Evolutionary conservation across 1,139 yeast species (phyloP).

Genomic region (Sugiyamaella neomexicana): DNA sequence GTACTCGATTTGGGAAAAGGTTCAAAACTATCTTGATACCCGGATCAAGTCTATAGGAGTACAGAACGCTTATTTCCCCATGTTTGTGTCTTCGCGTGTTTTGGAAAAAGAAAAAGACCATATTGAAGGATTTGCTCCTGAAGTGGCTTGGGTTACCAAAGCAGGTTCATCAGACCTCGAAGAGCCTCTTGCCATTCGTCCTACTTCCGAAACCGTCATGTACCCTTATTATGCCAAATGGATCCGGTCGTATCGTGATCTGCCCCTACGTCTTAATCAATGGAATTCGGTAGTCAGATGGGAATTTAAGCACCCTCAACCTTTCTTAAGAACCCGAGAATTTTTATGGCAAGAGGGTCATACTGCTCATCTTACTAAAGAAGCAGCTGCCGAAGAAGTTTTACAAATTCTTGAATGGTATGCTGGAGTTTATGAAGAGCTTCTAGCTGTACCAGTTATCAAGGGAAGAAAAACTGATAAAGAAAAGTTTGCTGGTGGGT

Average conservation of each 20-base stretch:
- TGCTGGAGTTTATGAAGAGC: slow-evolving; percentile 79
- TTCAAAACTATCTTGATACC: slow-evolving; percentile 82
- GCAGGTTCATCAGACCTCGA: slow-evolving; percentile 95
- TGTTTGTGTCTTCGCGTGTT: slow-evolving; percentile 92
- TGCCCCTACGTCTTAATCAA: slow-evolving; percentile 94
- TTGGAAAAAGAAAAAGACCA: slow-evolving; percentile 98
- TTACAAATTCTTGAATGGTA: slow-evolving; percentile 83
- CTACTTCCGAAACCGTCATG: slow-evolving; percentile 99
- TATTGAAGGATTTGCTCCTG: slow-evolving; percentile 99
- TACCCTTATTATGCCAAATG: slow-evolving; percentile 99
- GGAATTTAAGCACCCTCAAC: slow-evolving; percentile 99
- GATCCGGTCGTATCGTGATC: slow-evolving; percentile 97
- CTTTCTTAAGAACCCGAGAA: slow-evolving; percentile 97
- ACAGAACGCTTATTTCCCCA: slow-evolving; percentile 94
- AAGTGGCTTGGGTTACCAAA: slow-evolving; percentile 98
- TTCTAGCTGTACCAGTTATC: slow-evolving; percentile 95
- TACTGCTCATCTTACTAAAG: slow-evolving; percentile 86
- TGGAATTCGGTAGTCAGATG: slow-evolving; percentile 99
- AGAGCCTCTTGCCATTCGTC: slow-evolving; percentile 98
- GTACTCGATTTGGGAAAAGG: slow-evolving; percentile 90
- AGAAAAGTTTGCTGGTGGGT: slow-evolving; percentile 98
- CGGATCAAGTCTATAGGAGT: slow-evolving; percentile 87
- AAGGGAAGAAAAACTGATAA: slow-evolving; percentile 95
- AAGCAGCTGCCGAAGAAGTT: slow-evolving; percentile 82
- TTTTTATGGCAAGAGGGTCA: slow-evolving; percentile 99